Base-by-base conservation (phyloP, 306 rosid genomes). In the Dryas octopetala region DNA sequence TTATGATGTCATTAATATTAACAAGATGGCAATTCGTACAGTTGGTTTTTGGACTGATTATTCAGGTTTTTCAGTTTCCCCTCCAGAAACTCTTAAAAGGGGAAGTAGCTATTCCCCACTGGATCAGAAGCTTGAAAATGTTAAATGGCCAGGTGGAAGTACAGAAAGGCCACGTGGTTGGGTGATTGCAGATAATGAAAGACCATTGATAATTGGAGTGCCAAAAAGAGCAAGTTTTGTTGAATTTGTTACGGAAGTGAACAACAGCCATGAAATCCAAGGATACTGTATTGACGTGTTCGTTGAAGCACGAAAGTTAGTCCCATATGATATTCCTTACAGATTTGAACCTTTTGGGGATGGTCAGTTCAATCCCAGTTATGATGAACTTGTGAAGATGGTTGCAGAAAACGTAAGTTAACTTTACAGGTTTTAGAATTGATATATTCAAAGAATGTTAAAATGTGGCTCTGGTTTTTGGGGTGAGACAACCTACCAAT, bases 81-180 rank as follows among this genome's bases (percentile, higher is more conserved):
- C 92, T 14, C 93, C 87, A 41, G 88, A 83, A 84, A 71, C 72
- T 83, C 85, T 83, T 17, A 83, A 50, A 23, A 72, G 16, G 61
- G 70, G 83, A 63, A 66, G 13, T 43, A 73, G 68, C 38, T 63
- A 64, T 79, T 64, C 83, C 60, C 71, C 26, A 38, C 72, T 52
- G 67, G 83, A 85, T 74, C 96, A 95, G 78, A 89, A 86, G 83
- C 97, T 95, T 77, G 78, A 55, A 59, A 82, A 76, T 73, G 86
- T 90, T 53, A 90, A 90, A 62, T 95, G 99, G 99, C 96, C 97
- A 15, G 97, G 99, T 55, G 97, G 97, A 68, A 74, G 70, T 79
- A 89, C 83, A 13, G 88, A 68, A 62, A 86, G 71, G 41, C 99
- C 99, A 11, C 99, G 97, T 5, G 99, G 99, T 41, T 95, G 99